A percentile compares a stretch with the other conserved stretches of the same genome.
phyloP scores from a whole-genome alignment of 441 rosid genomes.

The Dalechampia spathulata region DNA sequence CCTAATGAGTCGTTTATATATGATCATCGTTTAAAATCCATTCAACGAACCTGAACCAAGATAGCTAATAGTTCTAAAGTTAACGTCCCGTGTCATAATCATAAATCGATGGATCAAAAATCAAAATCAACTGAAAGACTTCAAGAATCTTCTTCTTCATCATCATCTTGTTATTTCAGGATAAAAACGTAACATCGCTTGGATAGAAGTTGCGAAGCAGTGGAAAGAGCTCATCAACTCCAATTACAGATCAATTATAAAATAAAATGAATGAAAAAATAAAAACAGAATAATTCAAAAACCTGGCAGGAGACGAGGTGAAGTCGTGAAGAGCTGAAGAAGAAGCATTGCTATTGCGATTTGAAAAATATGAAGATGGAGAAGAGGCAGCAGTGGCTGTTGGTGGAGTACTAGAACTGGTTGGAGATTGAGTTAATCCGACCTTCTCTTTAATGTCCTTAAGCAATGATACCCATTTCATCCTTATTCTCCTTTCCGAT shows the following conservation, averaged over 20 bases:
- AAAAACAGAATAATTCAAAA: conserved; percentile 1
- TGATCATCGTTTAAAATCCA: too few species aligned
- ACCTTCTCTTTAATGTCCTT: conserved; percentile 98
- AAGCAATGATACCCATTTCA: conserved; percentile 97
- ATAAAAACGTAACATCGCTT: too few species aligned
- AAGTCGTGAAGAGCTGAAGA: conserved; percentile 30
- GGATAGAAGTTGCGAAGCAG: too few species aligned
- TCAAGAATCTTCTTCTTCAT: too few species aligned
- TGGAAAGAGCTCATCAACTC: too few species aligned
- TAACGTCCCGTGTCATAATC: too few species aligned
- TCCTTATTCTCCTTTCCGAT: conserved; percentile 37
- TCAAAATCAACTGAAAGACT: too few species aligned
- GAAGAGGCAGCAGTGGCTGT: conserved; percentile 36
- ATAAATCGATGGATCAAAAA: too few species aligned
- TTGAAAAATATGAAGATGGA: conserved; percentile 27
- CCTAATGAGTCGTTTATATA: too few species aligned
- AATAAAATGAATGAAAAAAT: conserved; percentile 11
- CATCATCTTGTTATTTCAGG: too few species aligned
- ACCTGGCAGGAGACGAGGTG: conserved; percentile 69
- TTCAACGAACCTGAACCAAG: too few species aligned
- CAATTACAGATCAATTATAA: conserved; percentile 13
- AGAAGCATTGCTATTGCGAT: conserved; percentile 36
- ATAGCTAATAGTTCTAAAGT: too few species aligned
- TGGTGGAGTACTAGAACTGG: conserved; percentile 24
- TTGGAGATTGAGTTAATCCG: conserved; percentile 81